Conservation (phyloP, 768 basidiomycete genomes). For the Russula sp. region DNA sequence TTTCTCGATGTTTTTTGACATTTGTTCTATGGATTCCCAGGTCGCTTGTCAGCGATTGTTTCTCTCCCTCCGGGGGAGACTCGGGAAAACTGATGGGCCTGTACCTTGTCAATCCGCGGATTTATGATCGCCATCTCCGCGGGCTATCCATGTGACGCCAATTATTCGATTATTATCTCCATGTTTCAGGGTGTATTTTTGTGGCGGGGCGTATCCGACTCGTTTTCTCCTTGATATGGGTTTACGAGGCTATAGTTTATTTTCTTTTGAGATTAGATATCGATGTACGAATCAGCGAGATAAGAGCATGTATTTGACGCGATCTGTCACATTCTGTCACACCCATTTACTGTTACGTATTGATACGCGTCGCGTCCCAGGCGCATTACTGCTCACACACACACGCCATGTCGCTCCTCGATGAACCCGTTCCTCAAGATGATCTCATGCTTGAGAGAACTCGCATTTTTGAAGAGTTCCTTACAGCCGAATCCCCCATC, state of each 20-base stretch:
- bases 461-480: slow-evolving; percentile 80
- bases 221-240: neutral
- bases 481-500: slow-evolving; percentile 60
- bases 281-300: neutral
- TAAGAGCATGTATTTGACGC: slow-evolving; percentile 3
- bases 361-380: neutral
- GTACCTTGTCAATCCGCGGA: neutral
- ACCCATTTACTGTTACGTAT: neutral
- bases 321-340: slow-evolving; percentile 31
- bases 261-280: neutral
- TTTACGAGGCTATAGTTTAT: neutral
- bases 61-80: neutral
- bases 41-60: neutral
- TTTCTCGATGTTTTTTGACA: neutral
- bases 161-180: neutral
- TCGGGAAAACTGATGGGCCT: slow-evolving; percentile 1
- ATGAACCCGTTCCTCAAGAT: slow-evolving; percentile 60
- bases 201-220: neutral
- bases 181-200: neutral
- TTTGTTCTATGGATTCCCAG: neutral
- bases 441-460: slow-evolving; percentile 75
- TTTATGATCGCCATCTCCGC: neutral
- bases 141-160: neutral
- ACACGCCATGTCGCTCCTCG: slow-evolving; percentile 39
- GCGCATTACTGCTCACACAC: neutral